Percentiles rank a stretch among this genome's conserved stretches.
Conservation (phyloP, 176 grass and related monocot species). For the Typha latifolia region DNA sequence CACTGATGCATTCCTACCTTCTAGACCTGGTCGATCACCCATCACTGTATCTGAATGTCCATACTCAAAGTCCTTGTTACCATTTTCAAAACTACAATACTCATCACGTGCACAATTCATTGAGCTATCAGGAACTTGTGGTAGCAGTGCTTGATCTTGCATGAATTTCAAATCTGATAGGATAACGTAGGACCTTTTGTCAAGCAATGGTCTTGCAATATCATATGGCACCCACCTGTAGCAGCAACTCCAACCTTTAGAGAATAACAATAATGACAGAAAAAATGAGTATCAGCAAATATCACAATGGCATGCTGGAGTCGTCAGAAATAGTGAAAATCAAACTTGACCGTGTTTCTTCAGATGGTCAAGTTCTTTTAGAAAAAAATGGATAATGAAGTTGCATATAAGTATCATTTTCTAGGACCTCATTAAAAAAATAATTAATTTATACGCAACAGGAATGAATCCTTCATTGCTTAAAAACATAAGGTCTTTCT, state of each 20-base stretch:
- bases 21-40: constrained; percentile 36
- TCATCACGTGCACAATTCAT: constrained; percentile 14
- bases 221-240: constrained; percentile 95
- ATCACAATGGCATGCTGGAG: neutral
- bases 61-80: constrained; percentile 19
- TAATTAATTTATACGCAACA: too few species aligned
- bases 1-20: constrained; percentile 20
- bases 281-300: neutral
- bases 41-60: constrained; percentile 45
- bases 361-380: too few species aligned
- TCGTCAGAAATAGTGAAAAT: neutral
- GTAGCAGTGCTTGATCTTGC: constrained; percentile 35
- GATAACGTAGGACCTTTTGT: constrained; percentile 54
- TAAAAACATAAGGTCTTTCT: too few species aligned
- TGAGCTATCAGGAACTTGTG: constrained; percentile 14
- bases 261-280: neutral
- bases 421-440: too few species aligned
- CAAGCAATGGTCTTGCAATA: constrained; percentile 57
- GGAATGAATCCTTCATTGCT: too few species aligned
- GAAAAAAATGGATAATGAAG: too few species aligned
- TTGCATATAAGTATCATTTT: too few species aligned
- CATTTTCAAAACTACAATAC: constrained; percentile 24
- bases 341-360: neutral
- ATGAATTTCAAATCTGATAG: constrained; percentile 51
- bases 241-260: constrained; percentile 11